Evolutionary conservation across 2,329 filamentous ascomycete species (phyloP), one percentile per base, ranked within the genome.

Genomic region (Hymenoscyphus linearis): DNA sequence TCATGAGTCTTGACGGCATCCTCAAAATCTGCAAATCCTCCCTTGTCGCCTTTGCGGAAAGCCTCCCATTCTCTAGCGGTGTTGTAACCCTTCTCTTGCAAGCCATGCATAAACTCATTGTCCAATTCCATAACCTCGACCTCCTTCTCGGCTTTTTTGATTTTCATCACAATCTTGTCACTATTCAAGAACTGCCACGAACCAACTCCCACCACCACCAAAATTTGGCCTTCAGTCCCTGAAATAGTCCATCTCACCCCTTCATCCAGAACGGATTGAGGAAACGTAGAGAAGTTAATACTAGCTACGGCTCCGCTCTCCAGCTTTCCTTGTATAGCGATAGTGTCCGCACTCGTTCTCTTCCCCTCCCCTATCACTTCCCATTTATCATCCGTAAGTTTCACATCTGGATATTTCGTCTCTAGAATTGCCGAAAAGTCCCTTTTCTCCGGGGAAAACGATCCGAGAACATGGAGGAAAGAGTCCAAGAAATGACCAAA

Each of bases 161-260:
- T 18, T 18, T 58, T 57, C 4, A 60, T 52, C 18, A 55, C 31
- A 26, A 58, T 22, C 13, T 55, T 31, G 5, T 58, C 37, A 1
- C 31, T 16, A 7, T 26, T 18, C 50, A 61, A 16, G 25, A 57
- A 52, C 40, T 65, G 63, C 62, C 62, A 66, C 22, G 59, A 52
- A 2, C 44, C 57, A 37, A 56, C 37, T 27, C 26, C 6, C 3
- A 22, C 16, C 62, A 35, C 4, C 26, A 73, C 40, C 55, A 72
- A 70, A 16, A 75, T 66, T 66, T 76, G 74, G 0, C 75, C 75
- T 56, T 75, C 66, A 6, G 71, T 74, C 16, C 75, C 76, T 1
- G 72, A 70, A 60, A 77, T 76, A 31, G 71, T 60, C 74, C 75
- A 77, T 14, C 68, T 69, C 25, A 73, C 57, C 10, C 62, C 65